Base-by-base conservation (phyloP, 2,329 filamentous ascomycete species). In the Pseudocercospora pini-densiflorae region DNA sequence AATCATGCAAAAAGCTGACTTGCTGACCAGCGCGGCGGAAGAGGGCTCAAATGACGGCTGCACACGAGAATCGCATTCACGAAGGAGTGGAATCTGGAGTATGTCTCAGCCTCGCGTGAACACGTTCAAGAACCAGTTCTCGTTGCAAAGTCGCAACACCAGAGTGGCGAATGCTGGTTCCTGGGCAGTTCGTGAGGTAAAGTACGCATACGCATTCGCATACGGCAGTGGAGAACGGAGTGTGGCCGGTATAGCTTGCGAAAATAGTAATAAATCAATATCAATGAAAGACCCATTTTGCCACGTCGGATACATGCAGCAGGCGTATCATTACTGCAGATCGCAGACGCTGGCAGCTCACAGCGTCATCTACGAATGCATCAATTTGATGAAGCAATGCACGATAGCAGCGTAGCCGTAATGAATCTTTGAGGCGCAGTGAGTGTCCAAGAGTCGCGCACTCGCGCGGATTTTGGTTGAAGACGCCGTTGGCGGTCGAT, bases 241-340 rank as follows among this genome's bases (percentile, higher is more conserved):
- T 12, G 49, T 8, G 7, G 49, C 49, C 19, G 21, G 21, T 23
- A 23, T 24, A 21, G 19, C 51, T 40, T 29, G 51, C 51, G 16
- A 54, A 54, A 54, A 54, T 54, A 54, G 51, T 5, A 54, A 24
- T 21, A 54, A 14, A 62, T 43, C 63, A 49, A 62, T 62, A 54
- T 59, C 49, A 33, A 54, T 45, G 33, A 36, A 54, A 31, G 59
- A 40, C 47, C 55, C n/a, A 40, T 62, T 62, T 62, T 10, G 64
- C 59, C 64, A 62, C 64, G 23, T 21, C 59, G 59, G 64, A 55
- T 59, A 62, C 36, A 24, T 24, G 55, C 55, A 21, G 63, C 63
- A 24, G 23, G 19, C 19, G 49, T 14, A 53, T 33, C 59, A 40
- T 49, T 31, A 33, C 23, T 49, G 63, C 63, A 65, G 31, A 33